These are phyloP conservation scores for Penicillium expansum DNA, from an alignment of 2,329 filamentous ascomycete genomes.

Conservation along the genomic window DNA sequence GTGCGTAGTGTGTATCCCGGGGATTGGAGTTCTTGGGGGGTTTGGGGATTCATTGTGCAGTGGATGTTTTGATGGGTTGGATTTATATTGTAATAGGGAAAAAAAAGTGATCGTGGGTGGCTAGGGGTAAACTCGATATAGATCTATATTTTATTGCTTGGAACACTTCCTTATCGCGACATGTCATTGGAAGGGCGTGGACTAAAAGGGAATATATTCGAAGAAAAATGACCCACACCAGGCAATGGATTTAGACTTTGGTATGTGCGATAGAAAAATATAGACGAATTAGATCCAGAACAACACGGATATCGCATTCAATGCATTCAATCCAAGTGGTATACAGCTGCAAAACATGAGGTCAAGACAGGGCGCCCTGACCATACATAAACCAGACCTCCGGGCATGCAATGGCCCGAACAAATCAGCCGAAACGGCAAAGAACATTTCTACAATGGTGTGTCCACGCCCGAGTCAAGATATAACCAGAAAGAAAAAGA, in stretches of 20 bases:
- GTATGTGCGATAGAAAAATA: background rate
- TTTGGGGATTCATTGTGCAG: background rate
- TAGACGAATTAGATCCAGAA: background rate
- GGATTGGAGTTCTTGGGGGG: background rate
- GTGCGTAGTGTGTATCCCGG: constrained; percentile 10
- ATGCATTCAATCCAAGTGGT: constrained; percentile 1
- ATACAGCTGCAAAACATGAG: constrained; percentile 4
- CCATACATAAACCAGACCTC: background rate
- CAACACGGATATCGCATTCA: background rate
- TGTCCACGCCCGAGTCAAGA: background rate
- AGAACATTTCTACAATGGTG: background rate
- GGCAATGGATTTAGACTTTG: background rate
- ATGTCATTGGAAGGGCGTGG: constrained; percentile 3
- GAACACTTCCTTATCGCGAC: background rate
- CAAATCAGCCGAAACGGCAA: background rate
- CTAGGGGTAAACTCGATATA: background rate
- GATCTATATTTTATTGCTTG: background rate
- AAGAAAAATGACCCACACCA: background rate
- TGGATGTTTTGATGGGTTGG: background rate
- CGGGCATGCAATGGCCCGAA: background rate
- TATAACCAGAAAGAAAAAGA: background rate
- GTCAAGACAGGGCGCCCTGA: background rate
- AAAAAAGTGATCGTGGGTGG: background rate
- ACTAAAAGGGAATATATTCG: background rate
- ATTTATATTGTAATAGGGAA: background rate